Base-by-base conservation (phyloP, 768 basidiomycete species). In the Tremella fuciformis region DNA sequence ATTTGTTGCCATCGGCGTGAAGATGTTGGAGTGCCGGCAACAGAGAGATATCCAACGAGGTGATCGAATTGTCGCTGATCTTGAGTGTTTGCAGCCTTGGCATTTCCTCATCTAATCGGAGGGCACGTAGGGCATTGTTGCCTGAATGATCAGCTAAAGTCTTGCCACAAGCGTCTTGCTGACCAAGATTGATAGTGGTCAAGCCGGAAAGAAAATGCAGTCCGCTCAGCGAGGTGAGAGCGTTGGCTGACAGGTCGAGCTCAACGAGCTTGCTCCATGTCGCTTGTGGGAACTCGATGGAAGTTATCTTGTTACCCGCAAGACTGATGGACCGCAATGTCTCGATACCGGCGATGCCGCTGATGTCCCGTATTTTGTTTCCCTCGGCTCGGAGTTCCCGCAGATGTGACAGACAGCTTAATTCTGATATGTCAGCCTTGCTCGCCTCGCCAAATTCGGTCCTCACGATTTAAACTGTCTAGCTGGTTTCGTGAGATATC, bases 401-500 rank as follows among this genome's bases (percentile, higher is more conserved):
- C 55, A 98, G 80, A 73, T 89, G 90, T 60, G 84, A 82, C 55
- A 98, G 82, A 74, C 88, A 89, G 60, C 83, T 82, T 25, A 98
- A 80, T 75, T 96, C 92, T 96, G 22, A 16, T 50, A 21, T 55
- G 44, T 55, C 24, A 51, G 42, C 25, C 21, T 13, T 22, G 3
- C 22, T 44, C 44, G 19, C n/a, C 2, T 1, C 34, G 13, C 13
- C 21, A 40, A 24, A 16, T 29, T 38, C 15, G 4, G 11, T 39
- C 85, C 89, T 79, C 77, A 94, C 90, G 90, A 50, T 81, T 83
- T 57, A 98, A 80, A 8, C 89, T 89, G 60, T 94, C 91, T 53
- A 98, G 82, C 63, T 89, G 83, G 76, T 98, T 98, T 70, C 84
- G 77, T 75, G 90, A 91, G 61, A 99, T 85, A 79, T 99, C 91